phyloP scores from a whole-genome alignment of 768 basidiomycete species.

The Rhizopogon sp. region DNA sequence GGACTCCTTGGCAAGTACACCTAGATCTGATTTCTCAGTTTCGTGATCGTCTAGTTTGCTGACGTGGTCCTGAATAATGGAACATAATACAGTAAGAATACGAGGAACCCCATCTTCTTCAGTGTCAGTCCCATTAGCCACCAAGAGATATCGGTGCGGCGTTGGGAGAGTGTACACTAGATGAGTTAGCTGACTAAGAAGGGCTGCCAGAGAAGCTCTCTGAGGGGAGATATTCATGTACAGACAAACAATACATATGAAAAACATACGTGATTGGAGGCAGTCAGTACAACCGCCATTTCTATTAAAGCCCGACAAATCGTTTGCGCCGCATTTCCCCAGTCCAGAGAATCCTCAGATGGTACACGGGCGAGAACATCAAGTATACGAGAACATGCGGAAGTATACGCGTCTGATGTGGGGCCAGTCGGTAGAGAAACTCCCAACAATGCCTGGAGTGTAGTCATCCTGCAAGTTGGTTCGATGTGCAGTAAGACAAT shows the following conservation, averaged over 20 bases:
- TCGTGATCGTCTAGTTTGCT: constrained; percentile 28
- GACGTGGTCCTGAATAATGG: constrained; percentile 35
- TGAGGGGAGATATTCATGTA: constrained; percentile 19
- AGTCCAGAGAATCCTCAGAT: constrained; percentile 13
- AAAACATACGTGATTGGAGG: constrained; percentile 28
- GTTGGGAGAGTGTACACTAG: constrained; percentile 45
- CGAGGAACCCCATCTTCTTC: constrained; percentile 22
- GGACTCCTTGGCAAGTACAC: constrained; percentile 34
- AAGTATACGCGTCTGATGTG: constrained; percentile 32
- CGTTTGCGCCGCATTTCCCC: constrained; percentile 13
- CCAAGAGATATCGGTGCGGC: constrained; percentile 36
- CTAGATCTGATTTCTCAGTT: constrained; percentile 17
- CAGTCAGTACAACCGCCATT: constrained; percentile 34
- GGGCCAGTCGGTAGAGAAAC: constrained; percentile 21
- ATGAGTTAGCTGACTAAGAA: constrained; percentile 48
- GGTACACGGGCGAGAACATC: constrained; percentile 23
- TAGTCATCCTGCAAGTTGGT: constrained; percentile 32
- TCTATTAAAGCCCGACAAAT: constrained; percentile 34
- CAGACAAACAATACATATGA: not conserved
- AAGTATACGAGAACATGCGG: constrained; percentile 35
- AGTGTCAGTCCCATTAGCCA: constrained; percentile 13
- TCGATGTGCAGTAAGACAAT: constrained; percentile 56
- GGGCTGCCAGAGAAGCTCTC: constrained; percentile 41
- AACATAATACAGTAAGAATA: constrained; percentile 36
- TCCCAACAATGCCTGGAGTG: constrained; percentile 51